These are phyloP conservation scores for Paraphaeosphaeria minitans DNA, from an alignment of 2,329 filamentous ascomycete genomes.

Conservation along the genomic window DNA sequence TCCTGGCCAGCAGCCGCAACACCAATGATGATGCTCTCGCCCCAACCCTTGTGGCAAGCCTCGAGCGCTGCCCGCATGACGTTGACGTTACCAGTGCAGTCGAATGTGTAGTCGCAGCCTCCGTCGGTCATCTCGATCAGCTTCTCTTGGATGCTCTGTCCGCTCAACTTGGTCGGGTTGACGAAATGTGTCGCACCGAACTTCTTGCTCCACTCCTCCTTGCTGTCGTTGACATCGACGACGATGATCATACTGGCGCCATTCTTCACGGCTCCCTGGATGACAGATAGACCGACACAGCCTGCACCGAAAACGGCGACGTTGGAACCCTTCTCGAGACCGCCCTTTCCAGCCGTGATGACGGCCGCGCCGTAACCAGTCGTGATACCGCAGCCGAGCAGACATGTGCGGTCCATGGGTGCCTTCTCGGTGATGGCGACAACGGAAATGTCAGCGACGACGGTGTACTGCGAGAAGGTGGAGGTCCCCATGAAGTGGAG, in stretches of 20 bases:
- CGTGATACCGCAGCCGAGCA: conserved; percentile 97
- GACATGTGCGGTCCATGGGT: conserved; percentile 92
- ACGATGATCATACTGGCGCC: conserved; percentile 79
- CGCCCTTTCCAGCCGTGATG: conserved; percentile 75
- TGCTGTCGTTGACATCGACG: conserved; percentile 81
- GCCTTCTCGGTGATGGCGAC: conserved; percentile 90
- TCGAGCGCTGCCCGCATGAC: conserved; percentile 96
- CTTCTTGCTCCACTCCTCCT: conserved; percentile 91
- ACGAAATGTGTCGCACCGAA: conserved; percentile 98
- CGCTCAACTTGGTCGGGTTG: conserved; percentile 73
- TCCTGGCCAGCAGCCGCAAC: conserved; percentile 96
- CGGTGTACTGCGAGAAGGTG: conserved; percentile 98
- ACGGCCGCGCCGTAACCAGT: conserved; percentile 96
- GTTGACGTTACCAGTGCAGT: conserved; percentile 95
- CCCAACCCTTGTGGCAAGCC: conserved; percentile 99
- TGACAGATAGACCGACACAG: conserved; percentile 92
- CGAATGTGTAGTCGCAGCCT: conserved; percentile 98
- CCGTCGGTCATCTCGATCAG: conserved; percentile 97
- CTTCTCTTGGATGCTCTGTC: conserved; percentile 85
- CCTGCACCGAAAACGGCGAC: conserved; percentile 94
- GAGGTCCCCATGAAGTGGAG: conserved; percentile 99
- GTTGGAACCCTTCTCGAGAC: conserved; percentile 84
- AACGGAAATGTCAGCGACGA: conserved; percentile 97
- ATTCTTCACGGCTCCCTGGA: conserved; percentile 89
- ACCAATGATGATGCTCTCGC: conserved; percentile 96